phyloP scores from a whole-genome alignment of 2,329 filamentous ascomycete species.

The Fusarium annulatum region DNA sequence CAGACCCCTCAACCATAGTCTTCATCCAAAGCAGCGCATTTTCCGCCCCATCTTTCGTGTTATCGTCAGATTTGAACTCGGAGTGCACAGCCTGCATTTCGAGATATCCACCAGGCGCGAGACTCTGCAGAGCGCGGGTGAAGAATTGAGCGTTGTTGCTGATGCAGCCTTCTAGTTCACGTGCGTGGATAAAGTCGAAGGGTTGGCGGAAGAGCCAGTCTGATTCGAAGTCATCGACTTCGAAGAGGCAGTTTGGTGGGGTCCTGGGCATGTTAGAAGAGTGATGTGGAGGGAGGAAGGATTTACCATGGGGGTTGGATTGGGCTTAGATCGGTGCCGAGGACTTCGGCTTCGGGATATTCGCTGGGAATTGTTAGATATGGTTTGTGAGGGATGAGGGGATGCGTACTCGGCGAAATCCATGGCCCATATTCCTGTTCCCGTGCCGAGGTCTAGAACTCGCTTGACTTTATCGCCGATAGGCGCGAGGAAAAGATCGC shows the following conservation, averaged over 20 bases:
- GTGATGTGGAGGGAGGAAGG: accelerated
- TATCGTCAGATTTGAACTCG: conserved; percentile 7
- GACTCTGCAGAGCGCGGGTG: neutral
- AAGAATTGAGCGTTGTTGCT: neutral
- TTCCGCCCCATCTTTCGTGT: neutral
- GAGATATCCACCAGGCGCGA: conserved; percentile 5
- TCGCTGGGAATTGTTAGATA: neutral
- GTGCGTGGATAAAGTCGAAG: conserved; percentile 17
- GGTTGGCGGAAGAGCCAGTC: conserved; percentile 11
- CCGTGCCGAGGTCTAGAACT: conserved; percentile 21
- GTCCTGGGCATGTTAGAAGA: neutral
- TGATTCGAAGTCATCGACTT: conserved; percentile 26
- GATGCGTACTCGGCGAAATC: conserved; percentile 22
- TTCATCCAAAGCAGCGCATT: conserved; percentile 9
- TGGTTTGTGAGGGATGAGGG: accelerated
- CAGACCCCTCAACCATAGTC: neutral
- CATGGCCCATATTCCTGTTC: conserved; percentile 26
- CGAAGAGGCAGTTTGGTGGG: conserved; percentile 15
- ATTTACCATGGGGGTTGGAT: conserved; percentile 23
- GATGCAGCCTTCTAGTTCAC: conserved; percentile 17
- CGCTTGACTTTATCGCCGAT: neutral
- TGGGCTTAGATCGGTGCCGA: conserved; percentile 22
- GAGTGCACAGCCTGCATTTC: conserved; percentile 17
- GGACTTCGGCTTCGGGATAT: conserved; percentile 1
- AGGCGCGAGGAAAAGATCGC: conserved; percentile 19